These are phyloP conservation scores for Mycena citricolor DNA, from an alignment of 1,284 basidiomycete genomes.

Conservation along the genomic window DNA sequence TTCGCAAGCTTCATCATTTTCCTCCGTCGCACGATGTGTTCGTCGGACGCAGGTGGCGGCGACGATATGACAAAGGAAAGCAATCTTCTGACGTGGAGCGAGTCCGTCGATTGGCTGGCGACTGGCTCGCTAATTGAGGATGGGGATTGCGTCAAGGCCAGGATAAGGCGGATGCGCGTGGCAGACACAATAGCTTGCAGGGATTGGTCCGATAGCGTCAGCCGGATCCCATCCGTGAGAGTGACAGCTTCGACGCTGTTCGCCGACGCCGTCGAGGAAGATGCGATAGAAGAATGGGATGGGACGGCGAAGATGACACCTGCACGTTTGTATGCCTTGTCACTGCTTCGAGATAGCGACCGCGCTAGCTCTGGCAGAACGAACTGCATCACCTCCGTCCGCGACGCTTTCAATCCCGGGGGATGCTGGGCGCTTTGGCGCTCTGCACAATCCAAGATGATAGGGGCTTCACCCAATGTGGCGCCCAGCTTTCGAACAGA, in stretches of 20 bases:
- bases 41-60: slow-evolving; percentile 3
- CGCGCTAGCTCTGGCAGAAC: slow-evolving; percentile 1
- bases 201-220: slow-evolving; percentile 7
- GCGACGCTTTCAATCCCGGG: too few relatives aligned
- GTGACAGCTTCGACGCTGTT: not conserved
- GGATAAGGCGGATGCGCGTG: slow-evolving; percentile 19
- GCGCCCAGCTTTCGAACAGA: slow-evolving; percentile 17
- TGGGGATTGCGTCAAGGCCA: slow-evolving; percentile 17
- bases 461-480: slow-evolving; percentile 18
- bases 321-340: slow-evolving; percentile 15
- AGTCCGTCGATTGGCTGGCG: slow-evolving; percentile 10
- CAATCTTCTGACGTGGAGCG: slow-evolving; percentile 11
- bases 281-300: slow-evolving; percentile 3
- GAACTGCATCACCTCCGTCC: slow-evolving; percentile 5
- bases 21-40: slow-evolving; percentile 5
- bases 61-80: slow-evolving; percentile 15
- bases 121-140: not conserved
- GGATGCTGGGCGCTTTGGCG: not conserved
- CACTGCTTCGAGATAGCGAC: not conserved
- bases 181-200: slow-evolving; percentile 7
- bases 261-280: not conserved
- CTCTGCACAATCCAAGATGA: slow-evolving; percentile 7
- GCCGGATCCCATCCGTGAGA: not conserved
- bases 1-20: slow-evolving; percentile 20
- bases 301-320: slow-evolving; percentile 14